phyloP scores from a whole-genome alignment of 2,329 filamentous ascomycete genomes.

The Cercospora janseana region DNA sequence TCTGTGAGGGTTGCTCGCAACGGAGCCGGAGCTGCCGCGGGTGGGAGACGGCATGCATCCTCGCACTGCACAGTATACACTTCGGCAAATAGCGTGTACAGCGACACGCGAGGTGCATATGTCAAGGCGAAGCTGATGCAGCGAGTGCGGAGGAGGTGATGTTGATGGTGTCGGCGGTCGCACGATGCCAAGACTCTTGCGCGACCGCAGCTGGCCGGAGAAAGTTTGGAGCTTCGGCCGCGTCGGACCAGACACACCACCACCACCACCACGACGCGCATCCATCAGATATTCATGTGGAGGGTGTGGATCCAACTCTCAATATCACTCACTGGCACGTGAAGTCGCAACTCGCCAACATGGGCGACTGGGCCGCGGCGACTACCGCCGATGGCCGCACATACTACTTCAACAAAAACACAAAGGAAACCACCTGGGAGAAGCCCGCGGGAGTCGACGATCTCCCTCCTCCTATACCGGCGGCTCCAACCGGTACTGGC shows the following conservation, averaged over 20 bases:
- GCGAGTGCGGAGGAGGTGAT: neutral
- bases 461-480: slow-evolving; percentile 63
- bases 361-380: slow-evolving; percentile 34
- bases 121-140: neutral
- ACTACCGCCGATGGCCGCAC: slow-evolving; percentile 58
- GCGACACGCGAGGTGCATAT: neutral
- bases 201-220: slow-evolving; percentile 1
- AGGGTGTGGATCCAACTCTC: neutral
- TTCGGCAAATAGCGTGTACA: neutral
- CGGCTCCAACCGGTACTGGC: slow-evolving; percentile 54
- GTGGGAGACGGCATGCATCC: neutral
- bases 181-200: neutral
- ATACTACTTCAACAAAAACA: slow-evolving; percentile 88
- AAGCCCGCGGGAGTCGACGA: slow-evolving; percentile 70
- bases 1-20: neutral
- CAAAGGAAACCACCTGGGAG: slow-evolving; percentile 88
- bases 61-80: neutral
- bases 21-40: neutral
- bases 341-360: slow-evolving; percentile 14
- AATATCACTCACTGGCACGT: neutral
- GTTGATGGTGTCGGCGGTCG: neutral
- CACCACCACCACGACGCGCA: neutral
- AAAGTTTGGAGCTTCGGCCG: slow-evolving; percentile 1
- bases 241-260: neutral
- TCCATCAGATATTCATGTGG: neutral